Evolutionary conservation across 306 rosid species (phyloP), one percentile per base, ranked within the genome.

Genomic region (Pterocarpus santalinus): DNA sequence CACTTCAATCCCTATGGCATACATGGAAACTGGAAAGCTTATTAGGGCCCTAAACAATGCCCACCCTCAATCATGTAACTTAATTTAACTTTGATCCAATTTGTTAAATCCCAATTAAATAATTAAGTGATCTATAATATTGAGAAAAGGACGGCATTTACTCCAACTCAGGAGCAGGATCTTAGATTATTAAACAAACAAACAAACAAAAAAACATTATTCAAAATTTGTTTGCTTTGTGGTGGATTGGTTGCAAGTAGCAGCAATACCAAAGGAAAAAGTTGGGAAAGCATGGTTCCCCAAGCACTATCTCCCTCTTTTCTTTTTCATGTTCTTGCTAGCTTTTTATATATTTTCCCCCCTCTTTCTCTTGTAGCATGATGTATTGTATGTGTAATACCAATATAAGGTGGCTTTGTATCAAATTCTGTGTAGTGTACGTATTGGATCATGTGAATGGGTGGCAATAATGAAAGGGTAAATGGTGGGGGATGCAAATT

Each of bases 31-130:
- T 57, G 58, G 72, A 82, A 85, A 49, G 47, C 65, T 65, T 30
- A 66, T 5, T 80, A 84, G 80, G 82, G 89, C 85, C 75, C 85
- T 74, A 80, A 84, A 86, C 76, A 80, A 83, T 82, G 82, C 86
- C 83, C 69, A 56, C 65, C 62, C 43, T 38, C 82, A 38, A 73
- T 70, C 78, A 69, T 72, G 12, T 30, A 61, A 67, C 33, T 32
- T 58, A 72, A 58, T 69, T 69, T 76, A 76, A 82, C 17, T 51
- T 51, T 38, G 73, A 80, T 80, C 83, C 78, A 47, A 71, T 72
- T 61, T 71, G 66, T 55, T 56, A 65, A 43, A 65, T 58, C 60
- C 65, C 16, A 65, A 44, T 53, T 52, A 22, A 71, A 65, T 17
- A 82, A 56, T 63, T 55, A 62, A 70, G 5, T 47, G 60, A 80